Evolutionary conservation across 345 rosid genomes (phyloP).

Genomic region (Kandelia obovata): DNA sequence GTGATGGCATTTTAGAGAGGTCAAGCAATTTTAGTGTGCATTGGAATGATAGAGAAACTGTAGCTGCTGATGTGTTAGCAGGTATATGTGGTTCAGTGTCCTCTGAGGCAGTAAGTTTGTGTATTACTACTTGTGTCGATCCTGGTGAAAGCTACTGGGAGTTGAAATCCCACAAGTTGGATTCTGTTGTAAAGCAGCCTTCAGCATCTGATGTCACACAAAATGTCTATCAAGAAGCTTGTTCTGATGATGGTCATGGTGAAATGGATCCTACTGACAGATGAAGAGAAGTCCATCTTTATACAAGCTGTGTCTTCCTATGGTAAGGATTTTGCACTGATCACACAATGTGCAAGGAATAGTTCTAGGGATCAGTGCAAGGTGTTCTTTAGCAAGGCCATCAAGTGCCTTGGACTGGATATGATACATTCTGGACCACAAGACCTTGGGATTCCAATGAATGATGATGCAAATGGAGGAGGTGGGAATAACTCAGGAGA

Average conservation of each 20-base stretch:
- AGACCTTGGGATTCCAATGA: constrained; percentile 35
- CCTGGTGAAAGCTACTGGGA: constrained; percentile 46
- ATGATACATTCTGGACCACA: constrained; percentile 42
- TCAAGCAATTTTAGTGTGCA: constrained; percentile 45
- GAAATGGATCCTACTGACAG: constrained; percentile 80
- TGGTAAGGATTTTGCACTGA: constrained; percentile 84
- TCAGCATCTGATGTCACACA: constrained; percentile 56
- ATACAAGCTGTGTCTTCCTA: constrained; percentile 66
- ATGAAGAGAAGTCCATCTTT: constrained; percentile 73
- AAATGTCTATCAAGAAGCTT: constrained; percentile 71
- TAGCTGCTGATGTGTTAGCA: constrained; percentile 80
- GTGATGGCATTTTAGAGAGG: constrained; percentile 45
- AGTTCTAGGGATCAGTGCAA: constrained; percentile 80
- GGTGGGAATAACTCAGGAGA: constrained; percentile 78
- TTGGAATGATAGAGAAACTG: constrained; percentile 60
- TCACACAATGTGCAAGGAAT: constrained; percentile 56
- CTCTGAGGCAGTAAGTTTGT: constrained; percentile 81
- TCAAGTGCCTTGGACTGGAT: constrained; percentile 91
- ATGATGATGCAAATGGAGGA: constrained; percentile 54
- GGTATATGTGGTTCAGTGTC: constrained; percentile 75
- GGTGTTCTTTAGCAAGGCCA: constrained; percentile 88
- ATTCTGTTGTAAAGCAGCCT: constrained; percentile 39
- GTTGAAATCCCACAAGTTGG: constrained; percentile 41
- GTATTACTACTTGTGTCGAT: constrained; percentile 62
- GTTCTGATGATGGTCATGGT: constrained; percentile 78